Percentiles rank a stretch among this genome's conserved stretches.
phyloP scores from a whole-genome alignment of 352 stramenopile genomes.

The Globisporangium megalacanthum region DNA sequence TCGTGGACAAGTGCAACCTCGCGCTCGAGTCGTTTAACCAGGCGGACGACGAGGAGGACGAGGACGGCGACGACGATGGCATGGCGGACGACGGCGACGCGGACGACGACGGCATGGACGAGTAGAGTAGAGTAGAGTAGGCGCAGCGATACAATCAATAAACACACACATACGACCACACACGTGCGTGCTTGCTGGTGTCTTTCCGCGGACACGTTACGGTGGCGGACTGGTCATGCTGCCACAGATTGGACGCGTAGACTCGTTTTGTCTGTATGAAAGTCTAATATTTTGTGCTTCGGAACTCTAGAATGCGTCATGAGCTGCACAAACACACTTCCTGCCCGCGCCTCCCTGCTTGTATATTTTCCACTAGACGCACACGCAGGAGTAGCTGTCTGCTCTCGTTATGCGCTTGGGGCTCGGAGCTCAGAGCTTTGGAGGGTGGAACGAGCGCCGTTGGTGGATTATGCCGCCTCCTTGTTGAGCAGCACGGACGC shows the following conservation, averaged over 20 bases:
- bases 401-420: too few species aligned
- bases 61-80: constrained; percentile 38
- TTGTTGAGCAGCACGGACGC: constrained; percentile 70
- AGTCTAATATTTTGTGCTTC: background rate
- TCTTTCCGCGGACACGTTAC: too few species aligned
- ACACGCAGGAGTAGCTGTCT: too few species aligned
- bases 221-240: background rate
- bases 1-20: constrained; percentile 79
- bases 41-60: constrained; percentile 39
- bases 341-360: too few species aligned
- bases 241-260: background rate
- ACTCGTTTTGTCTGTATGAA: background rate
- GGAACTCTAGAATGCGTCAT: background rate
- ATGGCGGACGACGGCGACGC: constrained; percentile 45
- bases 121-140: constrained; percentile 5
- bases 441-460: background rate
- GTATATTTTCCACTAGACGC: too few species aligned
- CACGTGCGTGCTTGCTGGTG: background rate
- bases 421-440: too few species aligned
- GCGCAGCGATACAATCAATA: constrained; percentile 18
- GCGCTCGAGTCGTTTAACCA: constrained; percentile 77
- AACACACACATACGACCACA: constrained; percentile 17
- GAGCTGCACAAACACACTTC: too few species aligned
- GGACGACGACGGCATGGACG: constrained; percentile 53
- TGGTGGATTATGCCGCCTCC: constrained; percentile 30